phyloP scores from a whole-genome alignment of 768 basidiomycete genomes.

The Russula compacta region DNA sequence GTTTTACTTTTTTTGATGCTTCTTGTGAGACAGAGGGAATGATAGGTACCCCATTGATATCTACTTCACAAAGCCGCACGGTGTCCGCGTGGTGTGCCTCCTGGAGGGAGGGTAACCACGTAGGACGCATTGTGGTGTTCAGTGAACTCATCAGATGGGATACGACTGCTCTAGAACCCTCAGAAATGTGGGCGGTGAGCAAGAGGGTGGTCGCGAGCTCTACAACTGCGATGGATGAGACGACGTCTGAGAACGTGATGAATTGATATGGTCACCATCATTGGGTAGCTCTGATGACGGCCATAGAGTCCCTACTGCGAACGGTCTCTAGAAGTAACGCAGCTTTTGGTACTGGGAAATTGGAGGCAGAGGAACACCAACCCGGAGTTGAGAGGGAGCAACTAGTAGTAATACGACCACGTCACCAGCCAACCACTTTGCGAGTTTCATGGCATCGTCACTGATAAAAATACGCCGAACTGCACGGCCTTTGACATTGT shows the following conservation, averaged over 20 bases:
- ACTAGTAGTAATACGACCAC: slow-evolving; percentile 41
- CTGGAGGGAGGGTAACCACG: slow-evolving; percentile 43
- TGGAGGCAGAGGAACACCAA: slow-evolving; percentile 11
- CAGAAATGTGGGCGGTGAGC: slow-evolving; percentile 49
- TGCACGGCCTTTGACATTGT: slow-evolving; percentile 31
- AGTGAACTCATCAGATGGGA: slow-evolving; percentile 37
- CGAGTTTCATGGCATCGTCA: slow-evolving; percentile 47
- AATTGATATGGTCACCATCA: slow-evolving; percentile 39
- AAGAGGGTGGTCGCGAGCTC: slow-evolving; percentile 47
- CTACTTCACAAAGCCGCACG: slow-evolving; percentile 46
- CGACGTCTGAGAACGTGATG: background rate
- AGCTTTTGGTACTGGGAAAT: slow-evolving; percentile 14
- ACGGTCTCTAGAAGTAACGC: slow-evolving; percentile 32
- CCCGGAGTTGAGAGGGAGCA: slow-evolving; percentile 20
- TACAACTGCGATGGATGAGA: slow-evolving; percentile 35
- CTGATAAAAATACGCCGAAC: slow-evolving; percentile 57
- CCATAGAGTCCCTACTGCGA: slow-evolving; percentile 67
- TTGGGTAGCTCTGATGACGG: slow-evolving; percentile 55
- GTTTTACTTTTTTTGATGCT: slow-evolving; percentile 28
- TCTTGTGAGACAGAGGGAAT: background rate
- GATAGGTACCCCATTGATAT: slow-evolving; percentile 7
- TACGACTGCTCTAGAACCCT: slow-evolving; percentile 41
- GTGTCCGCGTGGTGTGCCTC: slow-evolving; percentile 41
- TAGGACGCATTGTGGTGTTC: slow-evolving; percentile 29
- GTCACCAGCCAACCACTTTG: slow-evolving; percentile 63